Conservation (phyloP, 441 rosid species). For the Aquilaria agallochum region DNA sequence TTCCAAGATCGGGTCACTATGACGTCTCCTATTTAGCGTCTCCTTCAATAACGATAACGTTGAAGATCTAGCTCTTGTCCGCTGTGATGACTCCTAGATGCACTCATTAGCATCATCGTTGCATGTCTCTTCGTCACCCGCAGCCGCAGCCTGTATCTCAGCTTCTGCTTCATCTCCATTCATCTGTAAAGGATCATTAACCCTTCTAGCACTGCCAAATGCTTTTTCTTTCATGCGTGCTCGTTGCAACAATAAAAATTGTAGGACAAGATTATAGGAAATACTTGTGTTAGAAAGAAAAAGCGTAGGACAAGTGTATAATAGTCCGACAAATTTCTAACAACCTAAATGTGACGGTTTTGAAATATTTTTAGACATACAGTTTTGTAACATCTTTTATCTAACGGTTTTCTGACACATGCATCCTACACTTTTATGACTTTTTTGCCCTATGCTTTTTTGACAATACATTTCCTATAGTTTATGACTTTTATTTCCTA, state of each 20-base stretch:
- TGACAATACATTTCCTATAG: too few species aligned
- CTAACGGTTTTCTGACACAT: too few species aligned
- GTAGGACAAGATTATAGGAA: too few species aligned
- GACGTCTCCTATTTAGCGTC: conserved; percentile 10
- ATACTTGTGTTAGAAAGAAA: too few species aligned
- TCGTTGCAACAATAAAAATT: conserved; percentile 7
- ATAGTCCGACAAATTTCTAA: too few species aligned
- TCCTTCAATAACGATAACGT: conserved; percentile 10
- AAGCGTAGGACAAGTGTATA: too few species aligned
- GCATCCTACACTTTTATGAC: too few species aligned
- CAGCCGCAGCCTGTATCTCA: neutral
- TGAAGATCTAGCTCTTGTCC: conserved; percentile 11
- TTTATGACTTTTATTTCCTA: too few species aligned
- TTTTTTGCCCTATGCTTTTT: too few species aligned
- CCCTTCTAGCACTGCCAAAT: neutral
- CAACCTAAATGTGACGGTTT: too few species aligned
- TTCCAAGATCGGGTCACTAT: conserved; percentile 8
- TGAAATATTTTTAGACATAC: too few species aligned
- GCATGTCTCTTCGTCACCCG: conserved; percentile 9
- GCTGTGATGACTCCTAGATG: conserved; percentile 10
- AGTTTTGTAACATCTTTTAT: too few species aligned
- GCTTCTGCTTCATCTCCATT: neutral
- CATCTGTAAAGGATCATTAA: neutral
- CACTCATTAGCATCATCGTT: conserved; percentile 2
- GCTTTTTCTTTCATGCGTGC: neutral